Evolutionary conservation across 805 yeast species (phyloP).

Genomic region (Saccharomycopsis javanensis): DNA sequence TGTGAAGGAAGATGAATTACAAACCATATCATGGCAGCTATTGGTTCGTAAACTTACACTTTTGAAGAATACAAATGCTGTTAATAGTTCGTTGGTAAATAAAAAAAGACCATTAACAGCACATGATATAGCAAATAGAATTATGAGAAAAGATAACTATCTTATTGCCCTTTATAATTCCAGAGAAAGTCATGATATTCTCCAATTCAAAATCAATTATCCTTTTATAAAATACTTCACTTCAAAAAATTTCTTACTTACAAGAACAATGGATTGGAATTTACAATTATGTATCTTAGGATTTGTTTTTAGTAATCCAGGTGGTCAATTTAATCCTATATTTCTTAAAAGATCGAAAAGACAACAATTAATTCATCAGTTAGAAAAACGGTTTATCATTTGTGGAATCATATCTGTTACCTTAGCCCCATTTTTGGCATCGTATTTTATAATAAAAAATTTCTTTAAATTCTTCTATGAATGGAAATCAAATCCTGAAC

Average conservation of each 20-base stretch:
- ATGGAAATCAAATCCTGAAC: slow-evolving; percentile 77
- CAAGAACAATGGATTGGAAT: slow-evolving; percentile 93
- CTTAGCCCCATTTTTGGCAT: slow-evolving; percentile 76
- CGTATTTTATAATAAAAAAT: slow-evolving; percentile 72
- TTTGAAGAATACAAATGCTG: slow-evolving; percentile 70
- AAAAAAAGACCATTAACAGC: slow-evolving; percentile 76
- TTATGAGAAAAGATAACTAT: slow-evolving; percentile 93
- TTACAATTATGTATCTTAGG: slow-evolving; percentile 80
- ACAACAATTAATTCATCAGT: slow-evolving; percentile 53
- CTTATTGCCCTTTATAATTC: slow-evolving; percentile 64
- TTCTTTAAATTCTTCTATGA: slow-evolving; percentile 91
- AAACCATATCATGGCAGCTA: slow-evolving; percentile 88
- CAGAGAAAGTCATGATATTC: slow-evolving; percentile 50
- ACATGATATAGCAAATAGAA: slow-evolving; percentile 88
- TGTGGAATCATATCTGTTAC: slow-evolving; percentile 81
- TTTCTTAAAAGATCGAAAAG: slow-evolving; percentile 67
- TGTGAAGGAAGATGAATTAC: slow-evolving; percentile 72
- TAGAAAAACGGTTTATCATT: slow-evolving; percentile 69
- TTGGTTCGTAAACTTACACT: slow-evolving; percentile 68
- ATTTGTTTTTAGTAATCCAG: slow-evolving; percentile 64
- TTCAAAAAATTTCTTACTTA: slow-evolving; percentile 38
- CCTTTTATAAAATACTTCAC: slow-evolving; percentile 27
- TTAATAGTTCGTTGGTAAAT: slow-evolving; percentile 26
- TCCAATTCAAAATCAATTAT: slow-evolving; percentile 54
- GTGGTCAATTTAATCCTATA: slow-evolving; percentile 65